These are phyloP conservation scores for Calvatia gigantea DNA, from an alignment of 768 basidiomycete species.

Conservation along the genomic window DNA sequence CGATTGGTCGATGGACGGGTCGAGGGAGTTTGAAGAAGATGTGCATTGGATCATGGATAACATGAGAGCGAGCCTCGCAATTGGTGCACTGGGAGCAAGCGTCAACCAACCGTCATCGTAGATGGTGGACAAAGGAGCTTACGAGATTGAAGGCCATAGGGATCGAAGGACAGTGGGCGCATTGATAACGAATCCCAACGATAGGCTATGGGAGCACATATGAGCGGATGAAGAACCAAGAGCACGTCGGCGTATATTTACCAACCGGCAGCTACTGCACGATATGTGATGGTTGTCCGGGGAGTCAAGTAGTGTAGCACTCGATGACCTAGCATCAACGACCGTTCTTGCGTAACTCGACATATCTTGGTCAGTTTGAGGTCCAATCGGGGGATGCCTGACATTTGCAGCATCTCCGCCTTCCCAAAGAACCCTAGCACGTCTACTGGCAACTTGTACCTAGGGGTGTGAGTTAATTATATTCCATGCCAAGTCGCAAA, in stretches of 20 bases:
- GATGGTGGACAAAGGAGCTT: no score
- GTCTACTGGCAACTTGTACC: slow-evolving; percentile 67
- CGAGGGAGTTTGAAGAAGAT: slow-evolving; percentile 85
- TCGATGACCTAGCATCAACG: slow-evolving; percentile 43
- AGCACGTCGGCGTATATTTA: slow-evolving; percentile 25
- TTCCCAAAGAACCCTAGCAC: slow-evolving; percentile 74
- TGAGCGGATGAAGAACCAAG: background rate
- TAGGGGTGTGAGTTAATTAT: slow-evolving; percentile 15
- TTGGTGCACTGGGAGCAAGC: slow-evolving; percentile 56
- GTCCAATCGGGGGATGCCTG: slow-evolving; percentile 38
- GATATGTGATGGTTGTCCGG: slow-evolving; percentile 53
- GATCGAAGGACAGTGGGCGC: slow-evolving; percentile 81
- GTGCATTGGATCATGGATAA: slow-evolving; percentile 79
- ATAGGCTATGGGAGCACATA: slow-evolving; percentile 49
- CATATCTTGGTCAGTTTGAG: slow-evolving; percentile 55
- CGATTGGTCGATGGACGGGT: slow-evolving; percentile 59
- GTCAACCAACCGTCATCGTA: background rate
- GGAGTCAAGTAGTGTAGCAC: slow-evolving; percentile 28
- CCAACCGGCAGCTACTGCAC: slow-evolving; percentile 62
- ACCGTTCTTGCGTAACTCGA: slow-evolving; percentile 68
- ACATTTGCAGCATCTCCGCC: slow-evolving; percentile 69
- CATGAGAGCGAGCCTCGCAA: slow-evolving; percentile 78
- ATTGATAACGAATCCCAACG: slow-evolving; percentile 81
- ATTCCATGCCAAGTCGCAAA: background rate
- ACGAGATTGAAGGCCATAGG: slow-evolving; percentile 76